Evolutionary conservation across 331 rosid genomes (phyloP), one percentile per base, ranked within the genome.

Genomic region (Phaseolus coccineus): DNA sequence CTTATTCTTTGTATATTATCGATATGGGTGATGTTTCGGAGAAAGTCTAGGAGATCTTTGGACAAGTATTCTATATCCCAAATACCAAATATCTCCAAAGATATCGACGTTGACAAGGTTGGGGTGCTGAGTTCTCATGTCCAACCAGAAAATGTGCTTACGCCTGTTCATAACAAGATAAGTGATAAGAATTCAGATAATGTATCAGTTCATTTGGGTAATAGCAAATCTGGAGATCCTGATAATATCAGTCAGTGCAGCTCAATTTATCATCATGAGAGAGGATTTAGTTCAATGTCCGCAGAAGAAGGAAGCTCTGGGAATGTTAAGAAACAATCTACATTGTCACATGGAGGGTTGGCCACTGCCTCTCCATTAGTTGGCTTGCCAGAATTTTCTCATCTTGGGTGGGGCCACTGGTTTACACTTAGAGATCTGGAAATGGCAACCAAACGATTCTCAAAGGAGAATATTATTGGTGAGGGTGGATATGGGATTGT

Each of bases 361-460:
- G 88, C 90, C 40, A 87, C 98, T 33, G 91, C 97, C 67, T 94
- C 98, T 80, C 98, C 98, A 76, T 69, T 91, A 30, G 37, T 90
- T 77, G 97, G 97, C 58, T 77, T 94, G 91, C 98, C 98, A 0
- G 98, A 94, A 88, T 27, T 85, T 85, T 94, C 98, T 44, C 98
- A 91, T 88, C 97, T 91, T 81, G 98, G 98, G 31, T 94, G 98
- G 98, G 98, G 98, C 81, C 98, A 94, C 86, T 94, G 98, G 97
- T 94, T 94, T 84, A 94, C 96, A 16, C 97, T 94, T 80, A 89
- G 98, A 78, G 98, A 94, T 89, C 90, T 94, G 57, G 87, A 94
- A 71, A 88, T 76, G 74, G 91, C 97, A 0, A 94, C 98, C 51
- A 90, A 84, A 71, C 91, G 90, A 31, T 94, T 94, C 74, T 79